Evolutionary conservation across 345 rosid genomes (phyloP).

Genomic region (Eucalyptus grandis): DNA sequence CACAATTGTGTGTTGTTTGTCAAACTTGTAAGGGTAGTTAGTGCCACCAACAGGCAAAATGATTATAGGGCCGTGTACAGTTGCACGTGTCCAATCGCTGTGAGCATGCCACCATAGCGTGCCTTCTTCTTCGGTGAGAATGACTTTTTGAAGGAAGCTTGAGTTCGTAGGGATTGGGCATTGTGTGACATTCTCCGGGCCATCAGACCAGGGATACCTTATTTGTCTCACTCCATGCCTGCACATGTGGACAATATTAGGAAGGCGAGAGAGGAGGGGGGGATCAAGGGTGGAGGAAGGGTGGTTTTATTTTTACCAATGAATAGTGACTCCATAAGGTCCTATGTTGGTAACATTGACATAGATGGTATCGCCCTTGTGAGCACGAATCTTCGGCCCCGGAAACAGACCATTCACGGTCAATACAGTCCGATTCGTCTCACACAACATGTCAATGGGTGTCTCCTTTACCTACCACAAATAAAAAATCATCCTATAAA

Average conservation of each 20-base stretch:
- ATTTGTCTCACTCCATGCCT: neutral
- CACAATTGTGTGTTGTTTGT: neutral
- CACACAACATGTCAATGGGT: neutral
- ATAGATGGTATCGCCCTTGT: neutral
- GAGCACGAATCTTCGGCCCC: neutral
- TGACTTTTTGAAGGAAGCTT: neutral
- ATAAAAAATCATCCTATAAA: neutral
- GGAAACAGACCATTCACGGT: neutral
- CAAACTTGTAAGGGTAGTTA: neutral
- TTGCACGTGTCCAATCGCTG: neutral
- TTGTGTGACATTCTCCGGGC: neutral
- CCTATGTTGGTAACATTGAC: neutral
- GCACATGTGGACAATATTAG: neutral
- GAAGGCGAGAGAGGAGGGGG: neutral
- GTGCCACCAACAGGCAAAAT: neutral
- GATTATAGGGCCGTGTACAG: neutral
- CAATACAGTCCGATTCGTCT: neutral
- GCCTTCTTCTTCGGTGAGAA: neutral
- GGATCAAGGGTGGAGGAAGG: neutral
- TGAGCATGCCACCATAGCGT: neutral
- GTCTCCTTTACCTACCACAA: neutral
- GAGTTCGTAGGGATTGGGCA: neutral
- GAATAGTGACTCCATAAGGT: neutral
- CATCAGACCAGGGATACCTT: neutral
- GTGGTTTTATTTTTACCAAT: neutral